Evolutionary conservation across 495 filamentous ascomycete species (phyloP).

Genomic region (Ramalina intermedia): DNA sequence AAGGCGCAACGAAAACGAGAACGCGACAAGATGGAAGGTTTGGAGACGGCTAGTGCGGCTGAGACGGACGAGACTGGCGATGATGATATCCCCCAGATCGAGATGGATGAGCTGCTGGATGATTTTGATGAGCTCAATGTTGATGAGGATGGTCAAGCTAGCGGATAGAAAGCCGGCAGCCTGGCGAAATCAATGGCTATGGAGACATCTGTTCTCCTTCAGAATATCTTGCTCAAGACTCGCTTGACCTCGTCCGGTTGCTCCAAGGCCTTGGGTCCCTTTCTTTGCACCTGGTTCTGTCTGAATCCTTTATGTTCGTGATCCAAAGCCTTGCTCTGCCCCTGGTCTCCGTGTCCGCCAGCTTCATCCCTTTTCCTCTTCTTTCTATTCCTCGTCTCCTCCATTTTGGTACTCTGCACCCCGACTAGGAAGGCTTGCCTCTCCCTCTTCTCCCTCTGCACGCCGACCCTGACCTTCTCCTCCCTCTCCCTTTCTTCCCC

Average conservation of each 20-base stretch:
- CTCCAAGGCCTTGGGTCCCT: constrained; percentile 28
- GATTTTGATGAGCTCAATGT: constrained; percentile 76
- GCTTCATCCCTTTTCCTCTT: constrained; percentile 61
- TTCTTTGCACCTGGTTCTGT: constrained; percentile 46
- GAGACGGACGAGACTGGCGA: constrained; percentile 49
- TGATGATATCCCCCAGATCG: constrained; percentile 59
- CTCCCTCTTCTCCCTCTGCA: constrained; percentile 67
- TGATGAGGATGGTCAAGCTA: constrained; percentile 27
- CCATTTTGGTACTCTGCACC: constrained; percentile 69
- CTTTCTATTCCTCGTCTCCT: constrained; percentile 66
- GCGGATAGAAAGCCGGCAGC: constrained; percentile 1
- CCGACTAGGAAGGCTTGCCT: constrained; percentile 41
- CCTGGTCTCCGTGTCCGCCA: constrained; percentile 63
- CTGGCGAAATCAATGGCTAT: neutral
- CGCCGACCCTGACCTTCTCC: constrained; percentile 27
- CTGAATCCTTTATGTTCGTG: constrained; percentile 39
- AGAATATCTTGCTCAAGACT: constrained; percentile 71
- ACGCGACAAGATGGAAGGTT: constrained; percentile 26
- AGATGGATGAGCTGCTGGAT: constrained; percentile 74
- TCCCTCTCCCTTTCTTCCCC: constrained; percentile 20
- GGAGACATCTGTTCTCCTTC: neutral
- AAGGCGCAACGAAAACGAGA: constrained; percentile 42
- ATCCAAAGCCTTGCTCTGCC: constrained; percentile 44
- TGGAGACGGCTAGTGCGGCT: constrained; percentile 46
- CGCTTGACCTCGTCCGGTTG: constrained; percentile 56